Evolutionary conservation across 345 rosid genomes (phyloP).

Genomic region (Gossypium sturtianum): DNA sequence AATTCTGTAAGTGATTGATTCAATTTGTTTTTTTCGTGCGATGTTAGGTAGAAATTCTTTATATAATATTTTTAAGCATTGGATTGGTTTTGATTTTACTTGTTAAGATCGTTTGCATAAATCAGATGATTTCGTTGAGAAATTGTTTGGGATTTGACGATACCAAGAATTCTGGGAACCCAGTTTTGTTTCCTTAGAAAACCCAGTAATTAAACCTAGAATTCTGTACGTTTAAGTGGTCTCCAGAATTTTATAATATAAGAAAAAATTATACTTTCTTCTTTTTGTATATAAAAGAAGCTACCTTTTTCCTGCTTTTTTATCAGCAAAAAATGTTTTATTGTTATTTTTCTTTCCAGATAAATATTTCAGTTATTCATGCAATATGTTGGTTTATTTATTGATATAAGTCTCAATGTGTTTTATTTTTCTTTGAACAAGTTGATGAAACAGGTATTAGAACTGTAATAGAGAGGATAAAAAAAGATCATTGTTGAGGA

Average conservation of each 20-base stretch:
- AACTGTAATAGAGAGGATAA: slow-evolving; percentile 8
- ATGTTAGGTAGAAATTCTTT: slow-evolving; percentile 4
- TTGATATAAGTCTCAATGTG: slow-evolving; percentile 12
- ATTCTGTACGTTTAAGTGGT: not conserved
- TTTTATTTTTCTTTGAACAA: not conserved
- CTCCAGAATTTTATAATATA: not conserved
- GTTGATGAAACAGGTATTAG: slow-evolving; percentile 31
- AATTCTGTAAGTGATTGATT: slow-evolving; percentile 20
- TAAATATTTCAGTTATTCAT: not conserved
- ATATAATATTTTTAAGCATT: not conserved
- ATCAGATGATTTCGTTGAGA: not conserved
- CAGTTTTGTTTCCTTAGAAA: slow-evolving; percentile 11
- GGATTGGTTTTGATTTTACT: not conserved
- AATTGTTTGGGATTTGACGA: not conserved
- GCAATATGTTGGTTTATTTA: not conserved
- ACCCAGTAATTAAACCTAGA: not conserved
- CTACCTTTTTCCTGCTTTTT: not conserved
- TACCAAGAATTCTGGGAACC: not conserved
- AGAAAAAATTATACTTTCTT: not conserved
- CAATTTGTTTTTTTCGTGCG: not conserved
- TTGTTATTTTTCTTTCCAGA: not conserved
- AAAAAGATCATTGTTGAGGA: slow-evolving; percentile 18
- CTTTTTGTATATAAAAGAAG: not conserved
- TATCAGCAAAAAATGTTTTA: not conserved
- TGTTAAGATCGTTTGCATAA: slow-evolving; percentile 10